A percentile compares a stretch with the other conserved stretches of the same genome.
phyloP scores from a whole-genome alignment of 768 basidiomycete species.

The Porpolomopsis calyptriformis region DNA sequence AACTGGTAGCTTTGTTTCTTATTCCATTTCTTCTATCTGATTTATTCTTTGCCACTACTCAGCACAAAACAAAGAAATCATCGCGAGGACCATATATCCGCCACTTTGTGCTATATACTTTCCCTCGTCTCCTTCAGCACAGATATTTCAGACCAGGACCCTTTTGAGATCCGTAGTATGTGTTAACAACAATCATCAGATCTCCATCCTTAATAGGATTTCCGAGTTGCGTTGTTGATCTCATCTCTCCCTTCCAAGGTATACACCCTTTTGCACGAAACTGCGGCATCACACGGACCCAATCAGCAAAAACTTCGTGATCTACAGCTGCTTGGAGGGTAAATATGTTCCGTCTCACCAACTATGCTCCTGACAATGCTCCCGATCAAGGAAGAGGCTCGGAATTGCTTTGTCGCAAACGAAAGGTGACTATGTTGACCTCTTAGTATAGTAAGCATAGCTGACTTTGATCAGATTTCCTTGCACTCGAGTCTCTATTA shows the following conservation, averaged over 20 bases:
- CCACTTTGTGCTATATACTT: slow-evolving; percentile 21
- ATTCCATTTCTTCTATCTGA: neutral
- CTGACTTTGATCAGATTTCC: slow-evolving; percentile 50
- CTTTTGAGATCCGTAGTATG: neutral
- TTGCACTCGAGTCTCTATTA: slow-evolving; percentile 46
- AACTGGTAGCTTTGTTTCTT: slow-evolving; percentile 15
- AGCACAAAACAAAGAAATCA: slow-evolving; percentile 23
- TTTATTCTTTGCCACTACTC: slow-evolving; percentile 7
- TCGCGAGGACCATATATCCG: slow-evolving; percentile 14
- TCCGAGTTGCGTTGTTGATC: slow-evolving; percentile 12
- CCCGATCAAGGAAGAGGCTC: slow-evolving; percentile 28
- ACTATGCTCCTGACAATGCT: neutral
- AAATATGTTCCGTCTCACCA: slow-evolving; percentile 4
- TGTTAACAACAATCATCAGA: slow-evolving; percentile 9
- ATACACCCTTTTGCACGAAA: slow-evolving; percentile 43
- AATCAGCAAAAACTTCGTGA: slow-evolving; percentile 40
- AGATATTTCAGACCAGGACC: neutral
- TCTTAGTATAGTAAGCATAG: neutral
- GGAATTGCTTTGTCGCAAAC: slow-evolving; percentile 39
- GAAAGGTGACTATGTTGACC: slow-evolving; percentile 26
- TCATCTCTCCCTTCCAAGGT: slow-evolving; percentile 26
- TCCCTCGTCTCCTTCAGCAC: slow-evolving; percentile 4
- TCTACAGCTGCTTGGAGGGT: slow-evolving; percentile 40
- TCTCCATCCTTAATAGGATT: slow-evolving; percentile 5
- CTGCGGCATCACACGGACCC: slow-evolving; percentile 26